Evolutionary conservation across 208 protist species (phyloP).

Genomic region (Angomonas deanei): DNA sequence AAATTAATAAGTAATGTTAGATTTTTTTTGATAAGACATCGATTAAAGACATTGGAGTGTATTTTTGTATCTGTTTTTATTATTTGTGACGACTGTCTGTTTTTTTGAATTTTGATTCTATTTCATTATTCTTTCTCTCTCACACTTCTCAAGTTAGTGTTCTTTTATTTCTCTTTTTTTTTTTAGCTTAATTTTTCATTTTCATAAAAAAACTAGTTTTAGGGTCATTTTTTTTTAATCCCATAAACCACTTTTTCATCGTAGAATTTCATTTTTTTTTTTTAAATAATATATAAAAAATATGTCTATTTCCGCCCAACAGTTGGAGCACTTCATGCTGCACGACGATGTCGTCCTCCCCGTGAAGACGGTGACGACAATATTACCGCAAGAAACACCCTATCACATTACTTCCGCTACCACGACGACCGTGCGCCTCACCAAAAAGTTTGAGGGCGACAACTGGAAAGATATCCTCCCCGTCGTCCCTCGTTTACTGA

Average conservation of each 20-base stretch:
- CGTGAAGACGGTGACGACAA: background rate
- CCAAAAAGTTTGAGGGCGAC: constrained; percentile 73
- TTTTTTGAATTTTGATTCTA: background rate
- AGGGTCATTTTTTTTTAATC: background rate
- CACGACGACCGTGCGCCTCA: constrained; percentile 21
- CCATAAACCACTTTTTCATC: background rate
- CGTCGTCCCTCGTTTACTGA: constrained; percentile 24
- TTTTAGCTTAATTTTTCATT: constrained; percentile 7
- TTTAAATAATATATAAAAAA: constrained; percentile 6
- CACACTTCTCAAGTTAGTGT: constrained; percentile 1
- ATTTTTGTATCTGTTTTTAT: constrained; percentile 4
- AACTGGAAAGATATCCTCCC: constrained; percentile 56
- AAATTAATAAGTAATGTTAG: background rate
- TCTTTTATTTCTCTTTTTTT: constrained; percentile 10
- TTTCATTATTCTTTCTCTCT: background rate
- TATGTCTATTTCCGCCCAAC: background rate
- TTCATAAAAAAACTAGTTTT: background rate
- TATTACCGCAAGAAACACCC: background rate
- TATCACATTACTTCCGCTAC: background rate
- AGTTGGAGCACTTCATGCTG: background rate
- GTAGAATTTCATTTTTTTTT: background rate
- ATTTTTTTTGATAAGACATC: background rate
- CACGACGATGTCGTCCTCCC: background rate
- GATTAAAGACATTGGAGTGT: background rate
- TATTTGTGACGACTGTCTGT: background rate